These are phyloP conservation scores for Leccinum variicolor DNA, from an alignment of 768 basidiomycete species.

Conservation along the genomic window DNA sequence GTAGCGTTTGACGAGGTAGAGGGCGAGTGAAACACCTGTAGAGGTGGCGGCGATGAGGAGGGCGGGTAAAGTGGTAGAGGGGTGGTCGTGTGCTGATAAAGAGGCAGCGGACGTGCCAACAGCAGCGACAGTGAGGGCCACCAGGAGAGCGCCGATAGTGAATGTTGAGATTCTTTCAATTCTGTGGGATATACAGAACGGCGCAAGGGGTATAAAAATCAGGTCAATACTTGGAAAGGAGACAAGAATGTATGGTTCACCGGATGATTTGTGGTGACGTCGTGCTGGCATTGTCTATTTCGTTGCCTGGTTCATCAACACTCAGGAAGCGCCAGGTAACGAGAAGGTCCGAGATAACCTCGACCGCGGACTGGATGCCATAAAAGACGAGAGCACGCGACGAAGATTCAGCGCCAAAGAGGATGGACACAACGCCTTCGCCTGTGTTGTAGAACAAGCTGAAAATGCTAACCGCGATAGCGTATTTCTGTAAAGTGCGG, in stretches of 20 bases:
- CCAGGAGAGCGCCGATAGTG: conserved; percentile 36
- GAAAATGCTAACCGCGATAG: conserved; percentile 40
- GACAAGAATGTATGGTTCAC: conserved; percentile 1
- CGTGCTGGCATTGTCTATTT: conserved; percentile 7
- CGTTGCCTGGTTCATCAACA: conserved; percentile 33
- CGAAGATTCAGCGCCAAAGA: conserved; percentile 42
- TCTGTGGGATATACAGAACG: conserved; percentile 16
- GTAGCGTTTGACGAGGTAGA: conserved; percentile 45
- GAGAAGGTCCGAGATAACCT: conserved; percentile 42
- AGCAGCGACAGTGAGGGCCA: conserved; percentile 37
- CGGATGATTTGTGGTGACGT: conserved; percentile 9
- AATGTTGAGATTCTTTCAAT: conserved; percentile 37
- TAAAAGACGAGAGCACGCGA: conserved; percentile 47
- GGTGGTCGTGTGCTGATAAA: conserved; percentile 35
- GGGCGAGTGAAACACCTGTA: conserved; percentile 36
- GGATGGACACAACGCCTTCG: conserved; percentile 43
- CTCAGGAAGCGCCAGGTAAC: conserved; percentile 44
- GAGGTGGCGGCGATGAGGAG: conserved; percentile 43
- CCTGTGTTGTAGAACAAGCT: conserved; percentile 38
- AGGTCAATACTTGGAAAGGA: not conserved
- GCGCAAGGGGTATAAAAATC: not conserved
- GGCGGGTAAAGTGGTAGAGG: conserved; percentile 37
- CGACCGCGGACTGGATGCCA: conserved; percentile 46
- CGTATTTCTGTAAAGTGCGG: conserved; percentile 30
- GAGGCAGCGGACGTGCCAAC: conserved; percentile 33